These are phyloP conservation scores for Diplodia intermedia DNA, from an alignment of 2,329 filamentous ascomycete genomes.

Conservation along the genomic window DNA sequence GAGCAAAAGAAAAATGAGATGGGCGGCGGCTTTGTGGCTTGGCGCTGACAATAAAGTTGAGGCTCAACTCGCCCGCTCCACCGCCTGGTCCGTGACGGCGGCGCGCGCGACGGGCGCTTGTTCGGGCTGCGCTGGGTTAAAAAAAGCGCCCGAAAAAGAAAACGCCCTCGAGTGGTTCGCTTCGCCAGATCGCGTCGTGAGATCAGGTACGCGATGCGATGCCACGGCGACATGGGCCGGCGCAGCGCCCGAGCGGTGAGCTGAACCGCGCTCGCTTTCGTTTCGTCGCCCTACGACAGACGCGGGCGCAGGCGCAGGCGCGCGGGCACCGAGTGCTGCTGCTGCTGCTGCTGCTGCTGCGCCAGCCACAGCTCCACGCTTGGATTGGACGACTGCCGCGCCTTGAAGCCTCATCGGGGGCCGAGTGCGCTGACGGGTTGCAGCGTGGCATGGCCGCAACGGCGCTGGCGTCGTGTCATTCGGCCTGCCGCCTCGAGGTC, in stretches of 20 bases:
- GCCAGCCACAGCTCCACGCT: constrained; percentile 10
- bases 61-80: constrained; percentile 17
- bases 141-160: constrained; percentile 7
- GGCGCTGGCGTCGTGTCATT: neutral
- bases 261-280: constrained; percentile 24
- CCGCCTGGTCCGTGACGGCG: constrained; percentile 15
- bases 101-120: constrained; percentile 15
- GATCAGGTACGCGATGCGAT: constrained; percentile 6
- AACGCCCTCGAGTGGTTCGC: neutral
- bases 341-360: no score
- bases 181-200: constrained; percentile 17
- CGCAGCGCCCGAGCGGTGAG: constrained; percentile 25
- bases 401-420: neutral
- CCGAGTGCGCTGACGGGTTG: constrained; percentile 3
- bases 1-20: constrained; percentile 17
- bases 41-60: constrained; percentile 13
- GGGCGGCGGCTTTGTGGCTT: neutral
- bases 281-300: constrained; percentile 20
- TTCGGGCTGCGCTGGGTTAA: neutral
- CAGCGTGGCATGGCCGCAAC: constrained; percentile 1
- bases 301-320: neutral
- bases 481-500: neutral
- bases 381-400: neutral
- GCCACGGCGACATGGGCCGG: constrained; percentile 1
- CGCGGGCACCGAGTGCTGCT: constrained; percentile 9